Conservation (phyloP, 805 yeast genomes). For the Komagataella mondaviorum region DNA sequence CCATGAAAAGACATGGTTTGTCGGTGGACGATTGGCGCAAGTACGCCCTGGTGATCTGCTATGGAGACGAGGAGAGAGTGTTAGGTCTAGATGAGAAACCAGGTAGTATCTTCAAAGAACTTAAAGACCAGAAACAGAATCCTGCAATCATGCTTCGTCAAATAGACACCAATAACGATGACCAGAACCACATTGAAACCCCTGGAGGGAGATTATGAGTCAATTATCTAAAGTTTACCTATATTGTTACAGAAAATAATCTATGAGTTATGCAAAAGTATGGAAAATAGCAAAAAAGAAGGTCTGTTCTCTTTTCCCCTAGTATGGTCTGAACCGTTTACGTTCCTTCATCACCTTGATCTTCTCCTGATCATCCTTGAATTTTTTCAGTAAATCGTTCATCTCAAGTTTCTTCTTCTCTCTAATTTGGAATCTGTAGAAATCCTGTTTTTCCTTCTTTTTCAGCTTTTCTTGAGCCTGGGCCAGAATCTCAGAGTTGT, state of each 20-base stretch:
- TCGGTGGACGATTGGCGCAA: slow-evolving; percentile 74
- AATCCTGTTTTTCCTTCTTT: slow-evolving; percentile 74
- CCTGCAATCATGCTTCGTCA: slow-evolving; percentile 91
- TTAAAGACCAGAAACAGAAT: slow-evolving; percentile 73
- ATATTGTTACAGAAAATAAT: background rate
- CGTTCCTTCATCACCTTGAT: slow-evolving; percentile 67
- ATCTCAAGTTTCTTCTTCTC: slow-evolving; percentile 87
- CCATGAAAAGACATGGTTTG: slow-evolving; percentile 74
- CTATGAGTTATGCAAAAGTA: background rate
- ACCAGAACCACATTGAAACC: slow-evolving; percentile 16
- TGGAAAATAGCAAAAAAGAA: background rate
- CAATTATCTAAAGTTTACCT: background rate
- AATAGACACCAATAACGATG: slow-evolving; percentile 25
- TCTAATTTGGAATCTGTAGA: slow-evolving; percentile 92
- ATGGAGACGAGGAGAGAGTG: slow-evolving; percentile 81
- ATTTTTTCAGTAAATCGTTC: slow-evolving; percentile 72
- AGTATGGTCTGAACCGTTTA: slow-evolving; percentile 79
- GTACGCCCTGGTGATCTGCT: slow-evolving; percentile 79
- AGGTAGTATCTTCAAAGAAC: slow-evolving; percentile 68
- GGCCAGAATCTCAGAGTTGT: slow-evolving; percentile 12
- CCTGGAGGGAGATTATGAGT: slow-evolving; percentile 27
- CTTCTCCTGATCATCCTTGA: slow-evolving; percentile 83
- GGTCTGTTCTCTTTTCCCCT: slow-evolving; percentile 5
- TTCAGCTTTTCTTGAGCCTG: slow-evolving; percentile 37
- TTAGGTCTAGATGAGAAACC: slow-evolving; percentile 81